Percentiles rank a stretch among this genome's conserved stretches.
phyloP scores from a whole-genome alignment of 306 rosid species.

The Amphicarpaea edgeworthii region DNA sequence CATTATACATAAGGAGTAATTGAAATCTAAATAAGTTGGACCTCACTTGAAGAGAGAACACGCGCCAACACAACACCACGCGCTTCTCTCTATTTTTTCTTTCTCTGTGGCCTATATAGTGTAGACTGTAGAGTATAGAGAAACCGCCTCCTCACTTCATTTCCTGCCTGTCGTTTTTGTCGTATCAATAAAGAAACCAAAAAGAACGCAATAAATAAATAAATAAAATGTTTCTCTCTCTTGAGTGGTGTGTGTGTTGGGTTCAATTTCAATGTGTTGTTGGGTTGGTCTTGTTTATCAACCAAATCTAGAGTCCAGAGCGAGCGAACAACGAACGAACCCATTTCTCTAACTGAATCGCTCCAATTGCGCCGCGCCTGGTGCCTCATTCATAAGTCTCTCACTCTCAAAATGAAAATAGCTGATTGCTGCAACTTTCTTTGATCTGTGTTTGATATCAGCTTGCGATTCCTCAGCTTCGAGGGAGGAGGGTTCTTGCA shows the following conservation, averaged over 20 bases:
- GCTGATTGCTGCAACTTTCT: too few relatives aligned
- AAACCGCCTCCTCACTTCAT: conserved; percentile 54
- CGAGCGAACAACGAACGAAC: too few relatives aligned
- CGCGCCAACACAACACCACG: conserved; percentile 47
- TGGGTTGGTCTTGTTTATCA: conserved; percentile 46
- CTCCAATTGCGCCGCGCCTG: too few relatives aligned
- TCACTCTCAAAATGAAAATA: too few relatives aligned
- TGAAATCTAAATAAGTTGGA: too few relatives aligned
- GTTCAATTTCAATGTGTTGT: too few relatives aligned
- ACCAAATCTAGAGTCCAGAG: conserved; percentile 67
- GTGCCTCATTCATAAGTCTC: too few relatives aligned
- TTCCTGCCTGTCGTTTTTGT: conserved; percentile 62
- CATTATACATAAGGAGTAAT: not conserved
- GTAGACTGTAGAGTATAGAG: not conserved
- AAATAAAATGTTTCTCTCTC: conserved; percentile 23
- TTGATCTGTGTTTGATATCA: too few relatives aligned
- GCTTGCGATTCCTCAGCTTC: conserved; percentile 43
- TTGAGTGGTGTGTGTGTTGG: not conserved
- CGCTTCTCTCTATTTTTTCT: conserved; percentile 18
- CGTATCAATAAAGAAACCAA: conserved; percentile 48
- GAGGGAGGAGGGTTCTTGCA: conserved; percentile 32
- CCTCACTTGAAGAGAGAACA: not conserved
- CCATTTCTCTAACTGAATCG: conserved; percentile 46
- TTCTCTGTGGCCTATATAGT: not conserved
- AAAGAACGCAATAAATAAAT: conserved; percentile 31